phyloP scores from a whole-genome alignment of 1,284 basidiomycete species.

The Bondarzewia mesenterica region DNA sequence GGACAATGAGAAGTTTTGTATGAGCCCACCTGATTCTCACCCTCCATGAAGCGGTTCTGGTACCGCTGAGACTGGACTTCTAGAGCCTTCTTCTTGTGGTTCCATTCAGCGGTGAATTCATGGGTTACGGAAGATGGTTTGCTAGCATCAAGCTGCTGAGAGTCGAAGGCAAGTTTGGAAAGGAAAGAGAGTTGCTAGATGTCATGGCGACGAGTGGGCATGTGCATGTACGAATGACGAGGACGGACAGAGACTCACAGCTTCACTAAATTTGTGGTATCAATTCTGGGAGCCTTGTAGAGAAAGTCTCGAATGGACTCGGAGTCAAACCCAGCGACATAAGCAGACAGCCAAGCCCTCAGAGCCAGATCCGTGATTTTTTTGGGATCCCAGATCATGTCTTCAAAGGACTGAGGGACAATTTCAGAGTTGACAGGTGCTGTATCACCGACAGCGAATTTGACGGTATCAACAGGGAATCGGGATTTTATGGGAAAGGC shows the following conservation, averaged over 20 bases:
- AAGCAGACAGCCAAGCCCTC: slow-evolving; percentile 43
- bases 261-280: slow-evolving; percentile 9
- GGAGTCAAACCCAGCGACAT: slow-evolving; percentile 33
- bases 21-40: neutral
- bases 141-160: slow-evolving; percentile 36
- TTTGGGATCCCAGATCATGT: slow-evolving; percentile 3
- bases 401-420: slow-evolving; percentile 7
- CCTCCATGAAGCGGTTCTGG: slow-evolving; percentile 6
- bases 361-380: slow-evolving; percentile 25
- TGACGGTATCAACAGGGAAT: slow-evolving; percentile 3
- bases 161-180: slow-evolving; percentile 40
- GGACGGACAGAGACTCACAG: slow-evolving; percentile 2
- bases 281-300: slow-evolving; percentile 9
- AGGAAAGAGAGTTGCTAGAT: slow-evolving; percentile 27
- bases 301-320: slow-evolving; percentile 27
- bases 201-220: neutral
- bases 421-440: slow-evolving; percentile 1
- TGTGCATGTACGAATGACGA: neutral
- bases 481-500: slow-evolving; percentile 13
- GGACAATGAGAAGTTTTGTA: neutral
- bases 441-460: slow-evolving; percentile 5
- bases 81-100: slow-evolving; percentile 19
- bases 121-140: slow-evolving; percentile 36
- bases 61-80: slow-evolving; percentile 20
- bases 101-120: slow-evolving; percentile 22